These are phyloP conservation scores for Solanum virginianum DNA, from an alignment of 257 asterid species.

Conservation along the genomic window DNA sequence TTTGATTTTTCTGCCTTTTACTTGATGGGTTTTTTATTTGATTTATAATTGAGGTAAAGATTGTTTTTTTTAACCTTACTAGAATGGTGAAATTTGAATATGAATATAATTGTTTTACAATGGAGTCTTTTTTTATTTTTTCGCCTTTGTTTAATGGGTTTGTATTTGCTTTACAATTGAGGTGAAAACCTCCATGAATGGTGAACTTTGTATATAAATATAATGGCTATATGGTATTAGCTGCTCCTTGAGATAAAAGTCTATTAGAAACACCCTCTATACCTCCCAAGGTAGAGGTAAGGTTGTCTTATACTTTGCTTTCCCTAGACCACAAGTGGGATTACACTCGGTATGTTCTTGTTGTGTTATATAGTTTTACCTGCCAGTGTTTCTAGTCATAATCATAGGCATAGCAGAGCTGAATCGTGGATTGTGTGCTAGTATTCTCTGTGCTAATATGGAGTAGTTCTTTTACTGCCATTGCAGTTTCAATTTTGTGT, in stretches of 20 bases:
- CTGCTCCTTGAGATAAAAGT: not conserved
- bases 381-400: not conserved
- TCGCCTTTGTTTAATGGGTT: not conserved
- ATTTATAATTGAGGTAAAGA: too few species aligned
- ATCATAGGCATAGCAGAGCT: not conserved
- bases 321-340: not conserved
- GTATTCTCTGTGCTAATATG: not conserved
- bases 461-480: not conserved
- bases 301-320: not conserved
- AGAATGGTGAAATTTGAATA: too few species aligned
- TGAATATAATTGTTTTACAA: too few species aligned
- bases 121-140: slow-evolving; percentile 15
- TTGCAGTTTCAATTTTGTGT: not conserved
- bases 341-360: not conserved
- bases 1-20: too few species aligned
- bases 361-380: not conserved
- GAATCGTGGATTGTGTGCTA: not conserved
- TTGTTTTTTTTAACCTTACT: too few species aligned
- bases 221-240: not conserved
- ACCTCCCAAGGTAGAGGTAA: not conserved
- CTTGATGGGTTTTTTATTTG: too few species aligned
- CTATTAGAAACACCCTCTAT: not conserved
- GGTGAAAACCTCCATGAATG: not conserved
- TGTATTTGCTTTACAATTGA: not conserved
- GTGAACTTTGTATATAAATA: not conserved